Percentiles rank a stretch among this genome's conserved stretches.
Evolutionary conservation across 345 rosid species (phyloP).

Genomic region (Punica granatum): DNA sequence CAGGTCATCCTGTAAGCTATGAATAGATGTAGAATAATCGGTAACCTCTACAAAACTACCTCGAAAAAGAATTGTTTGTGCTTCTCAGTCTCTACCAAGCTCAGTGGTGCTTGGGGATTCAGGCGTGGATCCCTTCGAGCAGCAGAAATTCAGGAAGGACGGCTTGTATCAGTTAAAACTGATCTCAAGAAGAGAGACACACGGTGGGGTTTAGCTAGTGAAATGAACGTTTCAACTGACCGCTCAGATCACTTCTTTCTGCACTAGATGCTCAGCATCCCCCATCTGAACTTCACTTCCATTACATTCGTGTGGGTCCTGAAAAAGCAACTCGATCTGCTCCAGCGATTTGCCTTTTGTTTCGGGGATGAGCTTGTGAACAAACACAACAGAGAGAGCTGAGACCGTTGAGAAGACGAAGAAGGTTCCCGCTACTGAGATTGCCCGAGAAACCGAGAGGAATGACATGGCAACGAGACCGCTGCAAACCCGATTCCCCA

Average conservation of each 20-base stretch:
- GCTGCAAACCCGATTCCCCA: slow-evolving; percentile 69
- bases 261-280: slow-evolving; percentile 68
- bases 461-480: slow-evolving; percentile 79
- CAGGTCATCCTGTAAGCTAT: not conserved
- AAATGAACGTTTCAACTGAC: not conserved
- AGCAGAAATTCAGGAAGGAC: no score
- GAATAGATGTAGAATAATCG: not conserved
- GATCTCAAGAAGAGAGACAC: no score
- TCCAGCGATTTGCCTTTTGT: slow-evolving; percentile 78
- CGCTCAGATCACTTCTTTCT: slow-evolving; percentile 18
- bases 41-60: not conserved
- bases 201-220: not conserved
- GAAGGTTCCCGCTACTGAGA: slow-evolving; percentile 65
- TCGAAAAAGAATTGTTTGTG: not conserved
- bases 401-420: slow-evolving; percentile 46
- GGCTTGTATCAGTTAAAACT: no score
- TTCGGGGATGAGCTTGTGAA: slow-evolving; percentile 56
- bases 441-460: slow-evolving; percentile 50
- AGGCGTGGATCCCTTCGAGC: not conserved
- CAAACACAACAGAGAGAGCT: slow-evolving; percentile 55
- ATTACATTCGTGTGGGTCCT: slow-evolving; percentile 27
- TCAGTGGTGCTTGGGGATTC: not conserved
- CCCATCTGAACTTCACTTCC: slow-evolving; percentile 54
- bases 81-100: no score
- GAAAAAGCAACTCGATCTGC: slow-evolving; percentile 59